Evolutionary conservation across 2,329 filamentous ascomycete species (phyloP), one percentile per base, ranked within the genome.

Genomic region (Lasiodiplodia hormozganensis): DNA sequence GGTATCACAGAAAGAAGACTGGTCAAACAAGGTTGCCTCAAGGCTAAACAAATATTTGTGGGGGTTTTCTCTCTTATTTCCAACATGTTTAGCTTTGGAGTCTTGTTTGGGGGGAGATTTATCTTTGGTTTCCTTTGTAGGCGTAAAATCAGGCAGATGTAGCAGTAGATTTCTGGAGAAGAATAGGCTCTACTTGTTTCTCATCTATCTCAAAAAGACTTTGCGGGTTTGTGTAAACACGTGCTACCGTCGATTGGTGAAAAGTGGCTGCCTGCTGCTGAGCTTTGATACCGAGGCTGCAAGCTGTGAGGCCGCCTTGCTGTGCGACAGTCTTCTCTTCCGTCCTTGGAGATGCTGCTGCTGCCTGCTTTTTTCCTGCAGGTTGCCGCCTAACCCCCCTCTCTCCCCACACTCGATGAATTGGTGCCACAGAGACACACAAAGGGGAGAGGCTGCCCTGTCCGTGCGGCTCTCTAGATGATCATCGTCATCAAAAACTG

Each of bases 21-120:
- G 60, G 60, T 38, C 47, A 64, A 38, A 47, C 51, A 36, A n/a
- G 60, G 43, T 21, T 49, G 60, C 60, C 60, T 64, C 60, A 64
- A 52, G 60, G 60, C 60, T 25, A 52, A 51, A 51, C 58, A 53
- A 51, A 64, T 38, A 23, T 34, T 47, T 47, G 43, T 12, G 60
- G 34, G 60, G 51, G 47, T 2, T 12, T 31, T 49, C n/a, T 28
- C 8, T 43, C 4, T 43, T 14, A 25, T 25, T 8, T 34, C 11
- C 25, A 1, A 34, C 11, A 36, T 11, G 16, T 23, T 64, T 38
- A 12, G 3, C 18, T 51, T 23, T 31, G 6, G 12, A n/a, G 34
- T 16, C 6, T 23, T 49, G 5, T 28, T 47, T 21, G 18, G n/a
- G 38, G 8, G 31, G 28, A 28, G 28, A 8, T 7, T 34, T 28